Evolutionary conservation across 2,329 filamentous ascomycete genomes (phyloP).

Genomic region (Akanthomyces muscarius): DNA sequence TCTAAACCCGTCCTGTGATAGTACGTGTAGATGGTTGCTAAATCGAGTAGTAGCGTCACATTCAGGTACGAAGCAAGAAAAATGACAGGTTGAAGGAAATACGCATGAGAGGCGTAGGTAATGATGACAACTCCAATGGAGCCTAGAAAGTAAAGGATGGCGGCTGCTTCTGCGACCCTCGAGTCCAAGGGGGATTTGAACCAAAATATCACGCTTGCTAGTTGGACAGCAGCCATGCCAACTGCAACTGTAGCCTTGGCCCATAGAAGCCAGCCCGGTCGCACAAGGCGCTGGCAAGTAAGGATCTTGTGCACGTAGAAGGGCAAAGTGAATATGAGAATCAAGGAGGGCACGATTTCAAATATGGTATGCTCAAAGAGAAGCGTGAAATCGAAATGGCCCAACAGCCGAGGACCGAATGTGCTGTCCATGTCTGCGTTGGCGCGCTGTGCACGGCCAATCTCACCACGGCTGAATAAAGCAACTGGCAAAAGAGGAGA

Average conservation of each 20-base stretch:
- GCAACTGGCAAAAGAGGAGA: too few relatives aligned
- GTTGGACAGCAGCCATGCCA: slow-evolving; percentile 17
- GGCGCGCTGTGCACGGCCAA: too few relatives aligned
- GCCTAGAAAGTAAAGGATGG: slow-evolving; percentile 26
- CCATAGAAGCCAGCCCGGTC: slow-evolving; percentile 21
- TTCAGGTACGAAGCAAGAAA: slow-evolving; percentile 31
- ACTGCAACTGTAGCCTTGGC: slow-evolving; percentile 19
- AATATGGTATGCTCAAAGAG: too few relatives aligned
- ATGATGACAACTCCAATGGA: slow-evolving; percentile 26
- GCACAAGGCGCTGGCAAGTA: too few relatives aligned
- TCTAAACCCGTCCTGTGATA: slow-evolving; percentile 27
- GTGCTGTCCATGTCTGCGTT: too few relatives aligned
- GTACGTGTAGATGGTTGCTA: slow-evolving; percentile 30
- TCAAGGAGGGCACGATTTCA: too few relatives aligned
- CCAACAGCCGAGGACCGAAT: too few relatives aligned
- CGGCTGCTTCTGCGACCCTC: slow-evolving; percentile 27
- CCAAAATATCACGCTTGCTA: slow-evolving; percentile 27
- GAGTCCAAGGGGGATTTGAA: slow-evolving; percentile 19
- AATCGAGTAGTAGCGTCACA: slow-evolving; percentile 30
- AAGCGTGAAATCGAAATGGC: too few relatives aligned
- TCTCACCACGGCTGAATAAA: too few relatives aligned
- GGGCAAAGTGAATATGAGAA: too few relatives aligned
- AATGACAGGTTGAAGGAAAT: slow-evolving; percentile 30
- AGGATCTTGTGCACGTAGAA: too few relatives aligned
- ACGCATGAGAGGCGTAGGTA: slow-evolving; percentile 32